Conservation (phyloP, 352 stramenopile genomes). For the Thalassiosira sp. region DNA sequence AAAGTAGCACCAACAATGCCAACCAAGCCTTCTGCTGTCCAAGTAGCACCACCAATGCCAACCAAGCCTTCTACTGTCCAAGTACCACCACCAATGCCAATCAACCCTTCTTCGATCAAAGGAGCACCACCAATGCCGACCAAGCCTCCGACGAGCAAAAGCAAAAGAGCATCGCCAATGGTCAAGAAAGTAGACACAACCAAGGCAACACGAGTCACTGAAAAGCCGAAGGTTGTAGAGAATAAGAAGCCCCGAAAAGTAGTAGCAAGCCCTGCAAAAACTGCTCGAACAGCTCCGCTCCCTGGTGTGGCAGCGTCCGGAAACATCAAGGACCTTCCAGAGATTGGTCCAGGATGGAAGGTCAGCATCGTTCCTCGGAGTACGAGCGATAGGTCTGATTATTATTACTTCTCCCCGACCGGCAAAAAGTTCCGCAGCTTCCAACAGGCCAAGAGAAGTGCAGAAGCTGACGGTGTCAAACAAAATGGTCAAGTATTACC, state of each 20-base stretch:
- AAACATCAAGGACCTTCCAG: constrained; percentile 1
- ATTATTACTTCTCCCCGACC: constrained; percentile 18
- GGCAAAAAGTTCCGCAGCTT: constrained; percentile 9
- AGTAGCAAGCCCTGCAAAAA: not conserved
- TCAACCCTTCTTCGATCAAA: not conserved
- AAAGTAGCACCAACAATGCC: not conserved
- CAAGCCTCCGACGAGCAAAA: not conserved
- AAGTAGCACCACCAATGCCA: not conserved
- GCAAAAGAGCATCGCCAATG: too few species aligned
- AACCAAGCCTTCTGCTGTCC: not conserved
- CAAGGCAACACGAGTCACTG: not conserved
- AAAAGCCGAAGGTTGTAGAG: not conserved
- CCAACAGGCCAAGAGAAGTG: constrained; percentile 13
- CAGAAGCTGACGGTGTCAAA: not conserved
- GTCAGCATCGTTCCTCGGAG: constrained; percentile 1
- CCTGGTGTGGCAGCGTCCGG: not conserved
- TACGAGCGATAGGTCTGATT: not conserved
- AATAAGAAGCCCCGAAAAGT: not conserved
- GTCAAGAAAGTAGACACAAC: too few species aligned
- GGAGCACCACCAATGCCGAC: not conserved
- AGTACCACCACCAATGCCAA: not conserved
- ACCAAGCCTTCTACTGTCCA: not conserved
- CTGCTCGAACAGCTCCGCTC: not conserved
- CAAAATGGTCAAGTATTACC: constrained; percentile 1
- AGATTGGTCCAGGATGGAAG: constrained; percentile 11